These are phyloP conservation scores for Wickerhamiella pararugosa DNA, from an alignment of 1,139 yeast species.

Conservation along the genomic window DNA sequence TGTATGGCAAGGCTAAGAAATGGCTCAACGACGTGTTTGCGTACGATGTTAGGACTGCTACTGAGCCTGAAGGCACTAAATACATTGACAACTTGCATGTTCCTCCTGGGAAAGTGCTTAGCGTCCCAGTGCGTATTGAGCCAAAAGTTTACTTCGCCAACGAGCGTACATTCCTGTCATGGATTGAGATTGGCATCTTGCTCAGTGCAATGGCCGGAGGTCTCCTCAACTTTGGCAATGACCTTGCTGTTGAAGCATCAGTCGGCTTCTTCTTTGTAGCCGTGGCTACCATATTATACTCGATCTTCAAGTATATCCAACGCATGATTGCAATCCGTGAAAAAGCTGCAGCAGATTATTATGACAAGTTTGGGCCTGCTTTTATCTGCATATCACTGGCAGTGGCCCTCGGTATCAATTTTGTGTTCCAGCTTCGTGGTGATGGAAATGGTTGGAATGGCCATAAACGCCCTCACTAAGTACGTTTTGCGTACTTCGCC, in stretches of 20 bases:
- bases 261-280: constrained; percentile 83
- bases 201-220: constrained; percentile 93
- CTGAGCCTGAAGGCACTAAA: constrained; percentile 69
- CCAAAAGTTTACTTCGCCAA: constrained; percentile 98
- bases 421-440: constrained; percentile 32
- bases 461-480: background rate
- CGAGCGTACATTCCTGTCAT: constrained; percentile 91
- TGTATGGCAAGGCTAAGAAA: constrained; percentile 5
- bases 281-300: constrained; percentile 51
- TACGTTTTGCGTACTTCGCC: too few relatives aligned
- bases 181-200: constrained; percentile 93
- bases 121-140: constrained; percentile 93
- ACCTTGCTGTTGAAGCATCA: constrained; percentile 62
- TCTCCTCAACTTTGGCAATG: constrained; percentile 78
- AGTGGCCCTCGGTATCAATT: constrained; percentile 57
- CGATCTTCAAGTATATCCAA: constrained; percentile 65
- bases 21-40: constrained; percentile 11
- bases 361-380: constrained; percentile 79
- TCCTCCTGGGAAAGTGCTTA: constrained; percentile 83
- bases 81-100: constrained; percentile 35
- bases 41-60: constrained; percentile 41
- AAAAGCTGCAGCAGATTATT: constrained; percentile 71
- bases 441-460: constrained; percentile 9
- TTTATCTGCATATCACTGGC: constrained; percentile 63
- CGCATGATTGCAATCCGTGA: constrained; percentile 72